Evolutionary conservation across 116 monocot species (phyloP).

Genomic region (Phalaenopsis hybrid): DNA sequence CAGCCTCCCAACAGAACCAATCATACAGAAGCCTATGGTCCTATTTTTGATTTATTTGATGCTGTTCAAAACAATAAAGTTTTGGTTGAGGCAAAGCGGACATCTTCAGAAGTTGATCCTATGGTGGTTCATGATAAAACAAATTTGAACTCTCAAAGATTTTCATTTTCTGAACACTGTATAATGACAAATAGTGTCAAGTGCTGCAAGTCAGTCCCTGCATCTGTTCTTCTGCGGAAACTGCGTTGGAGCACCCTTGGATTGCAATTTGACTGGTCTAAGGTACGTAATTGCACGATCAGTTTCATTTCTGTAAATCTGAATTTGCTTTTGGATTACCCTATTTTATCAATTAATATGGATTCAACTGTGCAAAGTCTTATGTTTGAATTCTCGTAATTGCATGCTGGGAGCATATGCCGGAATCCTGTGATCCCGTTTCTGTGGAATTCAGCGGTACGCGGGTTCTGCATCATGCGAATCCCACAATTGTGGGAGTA

Average conservation of each 20-base stretch:
- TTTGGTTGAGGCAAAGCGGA: slow-evolving; percentile 31
- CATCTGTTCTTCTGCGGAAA: slow-evolving; percentile 57
- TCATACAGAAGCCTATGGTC: slow-evolving; percentile 70
- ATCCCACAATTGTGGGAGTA: no score
- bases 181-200: not conserved
- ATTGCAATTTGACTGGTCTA: slow-evolving; percentile 96
- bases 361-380: not conserved
- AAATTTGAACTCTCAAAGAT: slow-evolving; percentile 20
- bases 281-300: slow-evolving; percentile 29
- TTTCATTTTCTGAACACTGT: slow-evolving; percentile 34
- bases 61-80: slow-evolving; percentile 48
- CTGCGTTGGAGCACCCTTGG: slow-evolving; percentile 95
- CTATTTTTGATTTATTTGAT: slow-evolving; percentile 51
- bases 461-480: no score
- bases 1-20: slow-evolving; percentile 97
- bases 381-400: not conserved
- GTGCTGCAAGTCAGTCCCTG: slow-evolving; percentile 34
- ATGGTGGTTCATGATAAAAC: slow-evolving; percentile 11
- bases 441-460: no score
- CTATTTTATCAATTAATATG: slow-evolving; percentile 1
- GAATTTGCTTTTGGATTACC: not conserved
- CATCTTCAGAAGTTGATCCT: slow-evolving; percentile 10
- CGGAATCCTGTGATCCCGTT: no score
- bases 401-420: not conserved
- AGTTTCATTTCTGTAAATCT: not conserved